Evolutionary conservation across 805 yeast species (phyloP).

Genomic region (Saccharomycopsis sp.): DNA sequence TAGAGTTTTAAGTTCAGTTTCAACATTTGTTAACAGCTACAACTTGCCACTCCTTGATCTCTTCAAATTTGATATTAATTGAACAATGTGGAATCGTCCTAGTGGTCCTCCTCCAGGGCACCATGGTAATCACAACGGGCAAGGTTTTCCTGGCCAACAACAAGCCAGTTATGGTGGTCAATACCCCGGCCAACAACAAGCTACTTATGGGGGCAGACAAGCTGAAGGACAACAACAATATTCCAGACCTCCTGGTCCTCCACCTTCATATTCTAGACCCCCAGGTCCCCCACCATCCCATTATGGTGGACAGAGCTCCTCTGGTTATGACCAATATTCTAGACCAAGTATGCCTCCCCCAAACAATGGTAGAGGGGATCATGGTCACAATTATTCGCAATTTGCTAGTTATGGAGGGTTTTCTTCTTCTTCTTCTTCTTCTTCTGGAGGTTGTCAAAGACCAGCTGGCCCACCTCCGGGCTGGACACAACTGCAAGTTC

Average conservation of each 20-base stretch:
- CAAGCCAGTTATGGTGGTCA: neutral
- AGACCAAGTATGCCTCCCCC: neutral
- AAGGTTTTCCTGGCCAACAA: neutral
- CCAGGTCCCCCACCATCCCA: conserved; percentile 22
- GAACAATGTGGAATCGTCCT: conserved; percentile 12
- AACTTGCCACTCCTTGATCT: too few species aligned
- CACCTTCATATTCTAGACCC: conserved; percentile 16
- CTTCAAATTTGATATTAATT: too few species aligned
- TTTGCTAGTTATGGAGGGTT: neutral
- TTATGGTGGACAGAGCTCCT: neutral
- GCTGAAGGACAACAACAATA: conserved; percentile 1
- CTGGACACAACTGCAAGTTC: conserved; percentile 14
- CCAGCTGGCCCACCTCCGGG: conserved; percentile 19
- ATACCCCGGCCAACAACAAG: conserved; percentile 7
- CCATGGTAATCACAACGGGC: neutral
- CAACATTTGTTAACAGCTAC: too few species aligned
- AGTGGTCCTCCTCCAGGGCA: conserved; percentile 13
- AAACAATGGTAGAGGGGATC: conserved; percentile 5
- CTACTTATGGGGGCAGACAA: conserved; percentile 10
- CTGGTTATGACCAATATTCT: neutral
- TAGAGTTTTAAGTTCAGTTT: too few species aligned
- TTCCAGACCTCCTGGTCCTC: conserved; percentile 4
- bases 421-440: neutral
- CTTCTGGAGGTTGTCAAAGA: conserved; percentile 5
- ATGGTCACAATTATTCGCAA: conserved; percentile 4